Base-by-base conservation (phyloP, 1,284 basidiomycete genomes). In the Pseudozyma sp. region DNA sequence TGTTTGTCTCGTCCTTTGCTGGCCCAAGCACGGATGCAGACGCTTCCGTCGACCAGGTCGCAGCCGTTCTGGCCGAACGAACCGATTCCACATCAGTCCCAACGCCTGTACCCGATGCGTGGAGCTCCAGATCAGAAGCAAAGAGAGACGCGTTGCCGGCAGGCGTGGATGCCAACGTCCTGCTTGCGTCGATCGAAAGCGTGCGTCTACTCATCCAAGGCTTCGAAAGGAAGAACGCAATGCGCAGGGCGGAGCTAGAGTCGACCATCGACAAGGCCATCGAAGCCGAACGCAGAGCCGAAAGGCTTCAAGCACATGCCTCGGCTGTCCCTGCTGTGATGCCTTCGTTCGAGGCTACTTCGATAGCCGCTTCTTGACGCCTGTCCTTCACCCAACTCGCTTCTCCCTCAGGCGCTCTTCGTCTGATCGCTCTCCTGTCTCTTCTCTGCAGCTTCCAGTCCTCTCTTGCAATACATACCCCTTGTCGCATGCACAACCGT, bases 171-270 rank as follows among this genome's bases (percentile, higher is more conserved):
- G 59, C 66, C 6, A 55, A 69, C 35, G 42, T 70, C 31, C 45
- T 78, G 43, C 59, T 75, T 5, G 68, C 72, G 4, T 78, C 73
- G 29, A 73, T 75, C 57, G 68, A 78, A 33, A 70, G 66, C 29
- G 64, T 75, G 2, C 54, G 73, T 11, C 58, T 78, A 34, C 54
- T 78, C 7, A 60, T 78, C 7, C 67, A 71, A 16, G 76, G 71
- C 10, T 75, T 75, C 13, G 68, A 75, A 47, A 53, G 72, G 43
- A 62, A 68, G 50, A 71, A 78, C 33, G 76, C 76, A 0, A 61
- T 71, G 55, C 58, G 73, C 33, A 48, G 68, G 7, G 67, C 69
- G 24, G 68, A 72, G 59, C 58, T 78, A 13, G 72, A 78, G 35
- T 51, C 61, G 13, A 72, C 70, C 7, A 52, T 75, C 43, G 68